Base-by-base conservation (phyloP, 768 basidiomycete species). In the Hericium coralloides region DNA sequence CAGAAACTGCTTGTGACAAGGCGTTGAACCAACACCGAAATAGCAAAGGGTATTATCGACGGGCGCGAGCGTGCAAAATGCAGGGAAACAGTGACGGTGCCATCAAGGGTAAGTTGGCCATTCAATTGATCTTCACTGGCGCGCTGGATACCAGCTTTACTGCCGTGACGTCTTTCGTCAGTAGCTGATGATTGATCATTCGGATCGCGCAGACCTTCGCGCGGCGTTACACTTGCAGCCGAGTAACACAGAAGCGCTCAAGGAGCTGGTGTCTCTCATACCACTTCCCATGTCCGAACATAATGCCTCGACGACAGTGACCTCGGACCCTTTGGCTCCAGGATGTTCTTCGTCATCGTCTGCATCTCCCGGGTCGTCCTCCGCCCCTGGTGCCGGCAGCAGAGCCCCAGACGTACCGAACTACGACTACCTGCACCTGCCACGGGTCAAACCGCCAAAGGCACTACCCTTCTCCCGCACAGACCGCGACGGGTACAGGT, bases 41-140 rank as follows among this genome's bases (percentile, higher is more conserved):
- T 56, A 79, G 79, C 55, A 89, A 89, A 61, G 87, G 83, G 0
- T 77, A 84, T 58, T 90, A 79, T 67, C 78, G 87, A 20, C 79
- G 87, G 15, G 85, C 84, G 1, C 81, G 80, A 45, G 85, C 87
- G 0, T 74, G 83, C 47, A 78, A 74, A 60, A 84, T 85, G 79
- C 74, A 82, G 45, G 78, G 76, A 3, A 74, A 73, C 39, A 67
- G 68, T 1, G 76, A 81, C 18, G 85, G 82, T 12, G 86, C 87
- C 2, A 76, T 82, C 38, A 77, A 78, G 73, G 85, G 85, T 83
- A 61, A 18, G 62, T 52, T 12, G 15, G 15, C 43, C 43, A 45
- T 45, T 15, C 9, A 31, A 31, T 41, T 3, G 14, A 3, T 41
- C 39, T 41, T 12, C 3, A 12, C n/a, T 45, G n/a, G 41, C 41